Evolutionary conservation across 108 stramenopile species (phyloP), one percentile per base, ranked within the genome.

Genomic region (Pseudonitzschia delicatissima): DNA sequence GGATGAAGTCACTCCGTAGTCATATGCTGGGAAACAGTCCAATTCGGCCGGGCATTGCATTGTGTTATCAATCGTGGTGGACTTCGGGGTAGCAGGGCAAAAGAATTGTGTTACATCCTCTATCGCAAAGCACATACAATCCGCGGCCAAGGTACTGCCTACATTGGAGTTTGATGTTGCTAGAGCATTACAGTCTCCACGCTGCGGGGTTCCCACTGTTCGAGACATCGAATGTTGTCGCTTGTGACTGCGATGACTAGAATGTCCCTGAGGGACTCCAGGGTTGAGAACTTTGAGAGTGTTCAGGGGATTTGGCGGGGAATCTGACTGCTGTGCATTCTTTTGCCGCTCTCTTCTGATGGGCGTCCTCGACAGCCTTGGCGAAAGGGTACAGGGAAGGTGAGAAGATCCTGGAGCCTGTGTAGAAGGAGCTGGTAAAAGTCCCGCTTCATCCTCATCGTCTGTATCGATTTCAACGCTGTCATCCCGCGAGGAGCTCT

Each of bases 121-220:
- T n/a, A 55, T 55, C 2, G 53, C 53, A 55, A 55, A 55, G 32
- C 53, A 55, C 17, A 55, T 55, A 55, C 53, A 55, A 7, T 55
- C 53, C 4, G 53, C 32, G 11, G 53, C 53, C 2, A 29, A 15
- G 7, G 53, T 9, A 4, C 28, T 33, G 29, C 29, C 53, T 27
- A 34, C 29, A 5, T 55, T 1, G 29, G 0, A 23, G 26, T 12
- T 55, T 55, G 53, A 5, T 55, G 53, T 34, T 31, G 53, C 0
- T 55, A 29, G 18, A 6, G 53, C 2, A 17, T 18, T 48, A 45
- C 17, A 23, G 47, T 2, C 1, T 6, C 23, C 2, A 2, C 47
- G 47, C 7, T 48, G 47, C 21, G 47, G 47, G 3, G 47, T 48
- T n/a, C 15, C 40, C 40, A 42, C 0, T 42, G 11, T 42, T 42